A percentile compares a stretch with the other conserved stretches of the same genome.
These are phyloP conservation scores for Pyrus communis DNA, from an alignment of 306 rosid genomes.

Conservation along the genomic window DNA sequence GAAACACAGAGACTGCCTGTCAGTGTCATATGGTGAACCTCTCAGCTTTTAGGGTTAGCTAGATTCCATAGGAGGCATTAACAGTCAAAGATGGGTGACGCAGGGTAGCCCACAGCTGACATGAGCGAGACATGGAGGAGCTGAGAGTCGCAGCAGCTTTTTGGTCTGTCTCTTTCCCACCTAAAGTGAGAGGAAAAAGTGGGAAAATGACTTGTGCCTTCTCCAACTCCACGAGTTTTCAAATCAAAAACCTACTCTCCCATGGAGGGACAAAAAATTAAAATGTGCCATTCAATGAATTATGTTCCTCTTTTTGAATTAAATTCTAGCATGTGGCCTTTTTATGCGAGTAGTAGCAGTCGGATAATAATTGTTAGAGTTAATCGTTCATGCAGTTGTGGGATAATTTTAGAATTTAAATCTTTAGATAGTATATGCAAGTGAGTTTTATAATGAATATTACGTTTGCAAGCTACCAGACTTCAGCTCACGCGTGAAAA, in stretches of 20 bases:
- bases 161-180: constrained; percentile 41
- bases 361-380: too few relatives aligned
- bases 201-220: constrained; percentile 15
- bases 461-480: background rate
- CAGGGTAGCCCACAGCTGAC: constrained; percentile 33
- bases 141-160: constrained; percentile 34
- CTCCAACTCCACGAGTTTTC: constrained; percentile 18
- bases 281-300: constrained; percentile 14
- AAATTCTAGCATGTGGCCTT: background rate
- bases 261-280: background rate
- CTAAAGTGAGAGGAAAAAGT: constrained; percentile 13
- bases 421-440: too few relatives aligned
- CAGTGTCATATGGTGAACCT: background rate
- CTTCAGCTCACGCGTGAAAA: background rate
- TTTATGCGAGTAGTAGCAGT: background rate
- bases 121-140: constrained; percentile 19
- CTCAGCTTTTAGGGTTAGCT: constrained; percentile 13
- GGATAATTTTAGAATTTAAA: background rate
- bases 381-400: rapidly evolving
- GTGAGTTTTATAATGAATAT: background rate
- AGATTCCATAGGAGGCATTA: constrained; percentile 6
- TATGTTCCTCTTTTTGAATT: background rate
- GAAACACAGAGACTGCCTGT: background rate
- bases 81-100: constrained; percentile 37
- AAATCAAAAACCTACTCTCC: background rate